phyloP scores from a whole-genome alignment of 768 basidiomycete genomes.

The Chlorophyllum brunneum region DNA sequence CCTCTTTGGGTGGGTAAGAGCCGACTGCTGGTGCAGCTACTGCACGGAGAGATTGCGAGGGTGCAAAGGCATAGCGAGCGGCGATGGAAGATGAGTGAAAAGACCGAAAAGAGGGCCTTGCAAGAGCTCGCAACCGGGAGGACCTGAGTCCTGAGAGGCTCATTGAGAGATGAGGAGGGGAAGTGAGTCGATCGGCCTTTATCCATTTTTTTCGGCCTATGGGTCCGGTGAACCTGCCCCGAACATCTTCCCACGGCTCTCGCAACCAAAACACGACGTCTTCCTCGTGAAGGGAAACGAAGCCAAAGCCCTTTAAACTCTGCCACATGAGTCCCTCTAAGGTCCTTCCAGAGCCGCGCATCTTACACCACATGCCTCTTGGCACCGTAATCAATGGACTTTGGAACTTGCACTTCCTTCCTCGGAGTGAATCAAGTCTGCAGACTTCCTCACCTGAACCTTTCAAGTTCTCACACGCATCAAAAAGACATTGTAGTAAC shows the following conservation, averaged over 20 bases:
- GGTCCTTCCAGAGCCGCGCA: too few relatives aligned
- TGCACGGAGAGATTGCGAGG: conserved; percentile 55
- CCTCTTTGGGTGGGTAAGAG: conserved; percentile 58
- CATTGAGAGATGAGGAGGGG: conserved; percentile 23
- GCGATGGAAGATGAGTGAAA: conserved; percentile 45
- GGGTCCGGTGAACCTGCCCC: conserved; percentile 5
- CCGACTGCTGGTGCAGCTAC: conserved; percentile 77
- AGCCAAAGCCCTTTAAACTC: background rate
- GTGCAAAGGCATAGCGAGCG: conserved; percentile 32
- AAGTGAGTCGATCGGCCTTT: conserved; percentile 2
- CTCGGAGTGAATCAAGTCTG: too few relatives aligned
- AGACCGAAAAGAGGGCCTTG: conserved; percentile 35
- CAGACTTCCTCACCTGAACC: too few relatives aligned
- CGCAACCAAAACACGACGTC: too few relatives aligned
- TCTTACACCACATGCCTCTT: too few relatives aligned
- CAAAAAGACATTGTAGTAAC: too few relatives aligned
- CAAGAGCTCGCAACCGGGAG: conserved; percentile 30
- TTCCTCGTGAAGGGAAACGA: background rate
- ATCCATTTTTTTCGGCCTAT: conserved; percentile 14
- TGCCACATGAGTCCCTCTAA: background rate
- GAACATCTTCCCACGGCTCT: conserved; percentile 4
- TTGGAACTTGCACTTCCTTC: too few relatives aligned
- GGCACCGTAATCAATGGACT: too few relatives aligned
- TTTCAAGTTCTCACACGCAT: too few relatives aligned
- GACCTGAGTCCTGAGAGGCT: conserved; percentile 40